Evolutionary conservation across 352 stramenopile species (phyloP).

Genomic region (Globisporangium megalacanthum): DNA sequence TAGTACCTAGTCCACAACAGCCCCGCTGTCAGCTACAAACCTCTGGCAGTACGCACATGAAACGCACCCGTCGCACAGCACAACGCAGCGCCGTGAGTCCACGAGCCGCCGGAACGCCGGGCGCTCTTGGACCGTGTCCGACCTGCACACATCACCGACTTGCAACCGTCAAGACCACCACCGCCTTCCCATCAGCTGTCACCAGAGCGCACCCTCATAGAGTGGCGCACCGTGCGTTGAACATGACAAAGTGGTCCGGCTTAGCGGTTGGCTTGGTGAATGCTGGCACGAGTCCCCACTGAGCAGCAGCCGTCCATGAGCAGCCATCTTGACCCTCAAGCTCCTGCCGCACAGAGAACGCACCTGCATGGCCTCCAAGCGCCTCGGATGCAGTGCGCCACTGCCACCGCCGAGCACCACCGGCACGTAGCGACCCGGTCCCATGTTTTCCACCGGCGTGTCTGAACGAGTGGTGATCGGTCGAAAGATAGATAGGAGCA

Average conservation of each 20-base stretch:
- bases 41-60: background rate
- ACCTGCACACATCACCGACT: slow-evolving; percentile 24
- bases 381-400: slow-evolving; percentile 11
- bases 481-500: too few species aligned
- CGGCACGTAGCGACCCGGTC: slow-evolving; percentile 54
- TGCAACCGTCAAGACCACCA: background rate
- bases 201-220: too few species aligned
- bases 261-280: slow-evolving; percentile 74
- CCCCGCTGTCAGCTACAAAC: background rate
- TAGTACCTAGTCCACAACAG: slow-evolving; percentile 54
- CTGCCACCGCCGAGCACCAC: slow-evolving; percentile 18
- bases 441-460: slow-evolving; percentile 73
- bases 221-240: slow-evolving; percentile 64
- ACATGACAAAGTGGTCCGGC: slow-evolving; percentile 84
- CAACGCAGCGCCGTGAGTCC: slow-evolving; percentile 68
- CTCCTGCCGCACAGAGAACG: slow-evolving; percentile 7
- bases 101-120: slow-evolving; percentile 73
- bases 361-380: slow-evolving; percentile 66
- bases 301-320: background rate
- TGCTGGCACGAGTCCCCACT: slow-evolving; percentile 81
- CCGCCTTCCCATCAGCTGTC: background rate
- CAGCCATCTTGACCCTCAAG: background rate
- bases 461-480: slow-evolving; percentile 24
- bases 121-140: slow-evolving; percentile 60
- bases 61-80: slow-evolving; percentile 71